Conservation (phyloP, 2,329 filamentous ascomycete genomes). For the Colletotrichum camelliae region DNA sequence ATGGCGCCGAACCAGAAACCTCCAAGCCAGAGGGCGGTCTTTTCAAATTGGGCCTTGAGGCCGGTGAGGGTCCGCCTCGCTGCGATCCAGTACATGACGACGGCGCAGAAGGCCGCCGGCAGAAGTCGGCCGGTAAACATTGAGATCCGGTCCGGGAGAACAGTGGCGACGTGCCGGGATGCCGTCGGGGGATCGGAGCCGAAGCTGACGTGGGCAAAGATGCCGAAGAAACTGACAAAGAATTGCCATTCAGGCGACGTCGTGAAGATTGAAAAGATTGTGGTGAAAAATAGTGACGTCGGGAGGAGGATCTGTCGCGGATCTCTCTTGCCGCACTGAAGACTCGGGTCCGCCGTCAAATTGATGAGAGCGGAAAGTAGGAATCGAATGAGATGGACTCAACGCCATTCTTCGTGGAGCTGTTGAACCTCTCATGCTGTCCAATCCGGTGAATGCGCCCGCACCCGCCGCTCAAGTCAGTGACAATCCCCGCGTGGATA, state of each 20-base stretch:
- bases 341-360: conserved; percentile 67
- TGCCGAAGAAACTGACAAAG: conserved; percentile 78
- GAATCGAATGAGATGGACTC: conserved; percentile 80
- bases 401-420: conserved; percentile 73
- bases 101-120: conserved; percentile 85
- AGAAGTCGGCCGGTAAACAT: conserved; percentile 70
- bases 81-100: conserved; percentile 86
- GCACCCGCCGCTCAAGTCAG: conserved; percentile 76
- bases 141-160: conserved; percentile 48
- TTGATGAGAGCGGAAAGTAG: conserved; percentile 86
- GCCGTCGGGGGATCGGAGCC: conserved; percentile 81
- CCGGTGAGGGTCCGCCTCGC: conserved; percentile 73
- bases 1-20: conserved; percentile 89
- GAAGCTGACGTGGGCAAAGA: conserved; percentile 90
- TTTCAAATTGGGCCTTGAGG: conserved; percentile 84
- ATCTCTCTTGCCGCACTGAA: conserved; percentile 71
- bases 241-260: conserved; percentile 82
- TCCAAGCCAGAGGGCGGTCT: conserved; percentile 88
- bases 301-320: conserved; percentile 84
- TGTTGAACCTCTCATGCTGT: conserved; percentile 65
- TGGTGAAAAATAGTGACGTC: conserved; percentile 82
- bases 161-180: conserved; percentile 66
- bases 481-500: conserved; percentile 81
- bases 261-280: conserved; percentile 80
- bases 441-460: conserved; percentile 80